phyloP scores from a whole-genome alignment of 805 yeast species.

The Wickerhamiella nectarea region DNA sequence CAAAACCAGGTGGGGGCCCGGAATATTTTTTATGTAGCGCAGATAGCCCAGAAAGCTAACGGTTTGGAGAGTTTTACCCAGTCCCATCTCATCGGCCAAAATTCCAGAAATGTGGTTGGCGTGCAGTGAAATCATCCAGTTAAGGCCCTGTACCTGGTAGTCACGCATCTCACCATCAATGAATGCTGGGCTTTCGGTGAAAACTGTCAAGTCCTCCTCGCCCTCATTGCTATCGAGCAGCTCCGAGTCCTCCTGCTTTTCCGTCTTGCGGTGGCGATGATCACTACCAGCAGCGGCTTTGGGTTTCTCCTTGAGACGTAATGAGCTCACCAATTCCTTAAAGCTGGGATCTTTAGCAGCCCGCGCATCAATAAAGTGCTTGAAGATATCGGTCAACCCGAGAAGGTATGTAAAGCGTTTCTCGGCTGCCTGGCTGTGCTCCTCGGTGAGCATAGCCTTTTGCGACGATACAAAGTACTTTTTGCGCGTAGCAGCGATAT shows the following conservation, averaged over 20 bases:
- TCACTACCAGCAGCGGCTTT: slow-evolving; percentile 18
- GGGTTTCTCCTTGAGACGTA: slow-evolving; percentile 15
- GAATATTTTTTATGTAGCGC: slow-evolving; percentile 59
- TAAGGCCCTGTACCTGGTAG: slow-evolving; percentile 87
- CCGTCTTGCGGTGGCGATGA: slow-evolving; percentile 69
- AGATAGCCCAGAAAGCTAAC: slow-evolving; percentile 82
- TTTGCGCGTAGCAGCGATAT: slow-evolving; percentile 18
- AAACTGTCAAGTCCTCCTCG: slow-evolving; percentile 44
- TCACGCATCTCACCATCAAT: slow-evolving; percentile 68
- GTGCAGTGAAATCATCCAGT: slow-evolving; percentile 82
- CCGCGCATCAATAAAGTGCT: slow-evolving; percentile 72
- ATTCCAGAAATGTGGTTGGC: slow-evolving; percentile 86
- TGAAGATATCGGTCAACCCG: slow-evolving; percentile 71
- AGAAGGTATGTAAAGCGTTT: slow-evolving; percentile 67
- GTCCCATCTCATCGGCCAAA: slow-evolving; percentile 96
- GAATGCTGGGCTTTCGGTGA: slow-evolving; percentile 75
- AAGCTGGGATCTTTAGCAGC: slow-evolving; percentile 67
- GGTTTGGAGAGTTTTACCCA: slow-evolving; percentile 92
- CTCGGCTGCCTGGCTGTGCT: slow-evolving; percentile 47
- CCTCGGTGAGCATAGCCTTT: slow-evolving; percentile 16
- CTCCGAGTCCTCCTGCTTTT: slow-evolving; percentile 92
- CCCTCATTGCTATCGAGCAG: slow-evolving; percentile 53
- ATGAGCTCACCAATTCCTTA: slow-evolving; percentile 24
- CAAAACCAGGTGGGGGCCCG: slow-evolving; percentile 82
- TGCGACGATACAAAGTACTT: slow-evolving; percentile 24